Base-by-base conservation (phyloP, 2,329 filamentous ascomycete genomes). In the Claviceps digitariae region DNA sequence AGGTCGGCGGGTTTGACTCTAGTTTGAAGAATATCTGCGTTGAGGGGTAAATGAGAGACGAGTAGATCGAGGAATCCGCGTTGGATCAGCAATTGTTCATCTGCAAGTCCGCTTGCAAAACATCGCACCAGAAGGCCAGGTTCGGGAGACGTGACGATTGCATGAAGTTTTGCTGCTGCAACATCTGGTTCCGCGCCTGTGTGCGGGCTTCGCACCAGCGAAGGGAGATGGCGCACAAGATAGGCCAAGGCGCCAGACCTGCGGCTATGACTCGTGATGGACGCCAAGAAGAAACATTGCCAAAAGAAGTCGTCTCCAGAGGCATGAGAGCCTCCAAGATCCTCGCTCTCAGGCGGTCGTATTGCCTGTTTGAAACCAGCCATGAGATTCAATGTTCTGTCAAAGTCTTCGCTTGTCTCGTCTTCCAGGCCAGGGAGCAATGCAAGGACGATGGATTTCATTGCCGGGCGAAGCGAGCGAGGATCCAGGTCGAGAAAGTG, bases 361-460 rank as follows among this genome's bases (percentile, higher is more conserved):
- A 90, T 79, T 48, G 80, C 77, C 55, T 77, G 69, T 62, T 90
- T 89, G 65, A 97, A 82, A 54, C 79, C 82, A 60, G 93, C 85
- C 48, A 97, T 66, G 10, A 95, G 80, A 54, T 78, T 80, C 53
- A 95, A 67, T 1, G 90, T 94, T 52, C 87, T 80, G 57, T 97
- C 91, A 66, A 97, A 98, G 65, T 98, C 94, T 65, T 98, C 93
- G 59, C 90, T 94, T 9, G 89, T 94, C 66, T 97, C 93, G 59
- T 98, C 93, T 67, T 98, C 93, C 2, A 98, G 71, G 0, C 90
- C 93, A 0, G 93, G 93, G 3, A 98, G 73, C 31, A 98, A 74
- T n/a, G 88, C 85, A 21, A 98, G 73, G 56, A 97, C 83, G 15
- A 97, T 81, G 8, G 90, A 86, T 67, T 95, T 96, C 69, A 97